Evolutionary conservation across 1,284 basidiomycete genomes (phyloP), one percentile per base, ranked within the genome.

Genomic region (Termitomyces sp.): DNA sequence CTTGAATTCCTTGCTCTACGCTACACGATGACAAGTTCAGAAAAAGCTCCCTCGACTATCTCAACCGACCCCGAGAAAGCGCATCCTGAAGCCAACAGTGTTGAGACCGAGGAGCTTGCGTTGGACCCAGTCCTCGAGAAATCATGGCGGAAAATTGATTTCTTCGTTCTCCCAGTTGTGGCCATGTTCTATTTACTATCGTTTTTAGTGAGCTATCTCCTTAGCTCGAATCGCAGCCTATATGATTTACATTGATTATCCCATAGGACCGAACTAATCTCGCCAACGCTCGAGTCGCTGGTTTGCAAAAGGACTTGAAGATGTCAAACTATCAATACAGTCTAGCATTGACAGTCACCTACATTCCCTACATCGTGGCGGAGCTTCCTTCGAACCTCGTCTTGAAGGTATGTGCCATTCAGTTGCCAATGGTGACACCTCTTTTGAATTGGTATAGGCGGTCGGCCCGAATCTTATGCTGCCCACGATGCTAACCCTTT

Each of bases 341-440:
- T 40, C 50, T 55, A 6, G 77, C 73, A 6, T 64, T 82, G 46
- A 81, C 78, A 2, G 67, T 80, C 30, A 79, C 77, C 8, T 57
- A 57, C 35, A 34, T 57, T 14, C 81, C 83, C 0, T 86, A 85
- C 57, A 79, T 82, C 39, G 62, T 69, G 9, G 75, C 76, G 19
- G 83, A 86, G 57, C 64, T 86, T 11, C 84, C 84, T 3, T 79
- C 76, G 11, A 84, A 83, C 58, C 64, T 84, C 31, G 54, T 83
- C 31, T 69, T 81, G 38, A 80, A 79, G 68, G 78, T 77, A 40
- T 13, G 66, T 50, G 19, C 28, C 9, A 5, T 31, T 21, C 5
- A 10, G 21, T 19, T 14, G 81, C n/a, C 10, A n/a, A 1, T 2
- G 19, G 24, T 18, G 30, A 10, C n/a, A n/a, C 34, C 26, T 11